phyloP scores from a whole-genome alignment of 106 monocot genomes.

The Dioscorea alata region DNA sequence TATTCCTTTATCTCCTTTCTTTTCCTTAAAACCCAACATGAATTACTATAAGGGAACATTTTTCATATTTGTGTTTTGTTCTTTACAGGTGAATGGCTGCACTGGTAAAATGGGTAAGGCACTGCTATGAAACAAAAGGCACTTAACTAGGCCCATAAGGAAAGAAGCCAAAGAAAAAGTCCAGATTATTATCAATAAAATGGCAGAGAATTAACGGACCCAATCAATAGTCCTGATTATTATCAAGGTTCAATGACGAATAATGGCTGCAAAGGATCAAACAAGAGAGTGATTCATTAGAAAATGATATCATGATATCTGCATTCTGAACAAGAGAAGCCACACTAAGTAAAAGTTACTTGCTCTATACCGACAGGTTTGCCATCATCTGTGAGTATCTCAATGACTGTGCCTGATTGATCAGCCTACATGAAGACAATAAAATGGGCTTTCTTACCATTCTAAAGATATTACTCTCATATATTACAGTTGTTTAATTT shows the following conservation, averaged over 20 bases:
- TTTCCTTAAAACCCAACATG: too few relatives aligned
- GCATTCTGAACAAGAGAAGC: not conserved
- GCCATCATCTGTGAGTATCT: slow-evolving; percentile 26
- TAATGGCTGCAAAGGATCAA: slow-evolving; percentile 12
- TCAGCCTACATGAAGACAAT: slow-evolving; percentile 20
- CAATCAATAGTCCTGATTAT: not conserved
- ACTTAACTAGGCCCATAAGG: too few relatives aligned
- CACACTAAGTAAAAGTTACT: not conserved
- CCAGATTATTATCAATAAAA: too few relatives aligned
- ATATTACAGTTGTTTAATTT: too few relatives aligned
- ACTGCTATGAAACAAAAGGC: too few relatives aligned
- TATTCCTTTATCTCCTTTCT: too few relatives aligned
- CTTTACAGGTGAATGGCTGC: slow-evolving; percentile 35
- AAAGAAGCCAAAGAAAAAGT: too few relatives aligned
- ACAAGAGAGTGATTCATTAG: not conserved
- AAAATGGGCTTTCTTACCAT: not conserved
- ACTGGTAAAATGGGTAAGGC: slow-evolving; percentile 47
- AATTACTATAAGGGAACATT: not conserved
- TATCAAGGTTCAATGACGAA: slow-evolving; percentile 19
- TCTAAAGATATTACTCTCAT: too few relatives aligned
- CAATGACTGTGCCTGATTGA: slow-evolving; percentile 22
- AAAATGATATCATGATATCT: not conserved
- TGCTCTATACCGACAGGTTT: slow-evolving; percentile 27
- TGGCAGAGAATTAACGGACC: not conserved
- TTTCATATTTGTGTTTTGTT: not conserved